A percentile compares a stretch with the other conserved stretches of the same genome.
Evolutionary conservation across 2,329 filamentous ascomycete genomes (phyloP).

Genomic region (Xylariaceae sp.): DNA sequence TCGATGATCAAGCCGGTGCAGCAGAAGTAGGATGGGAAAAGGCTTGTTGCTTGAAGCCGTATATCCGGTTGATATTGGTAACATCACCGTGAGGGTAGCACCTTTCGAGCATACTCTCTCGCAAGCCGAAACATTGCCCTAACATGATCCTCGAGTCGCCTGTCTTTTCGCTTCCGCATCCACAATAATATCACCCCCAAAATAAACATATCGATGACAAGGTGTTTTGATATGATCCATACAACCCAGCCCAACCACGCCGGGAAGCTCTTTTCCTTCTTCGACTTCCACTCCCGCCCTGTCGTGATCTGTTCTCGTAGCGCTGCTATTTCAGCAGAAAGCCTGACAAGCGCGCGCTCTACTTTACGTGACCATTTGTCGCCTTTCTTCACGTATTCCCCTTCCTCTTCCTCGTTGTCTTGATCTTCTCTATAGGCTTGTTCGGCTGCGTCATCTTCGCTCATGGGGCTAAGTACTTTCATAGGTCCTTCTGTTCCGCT

Average conservation of each 20-base stretch:
- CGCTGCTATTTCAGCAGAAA: constrained; percentile 90
- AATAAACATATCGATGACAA: constrained; percentile 66
- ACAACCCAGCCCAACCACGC: constrained; percentile 68
- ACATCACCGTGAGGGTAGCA: constrained; percentile 53
- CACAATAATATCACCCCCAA: constrained; percentile 64
- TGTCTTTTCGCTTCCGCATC: constrained; percentile 68
- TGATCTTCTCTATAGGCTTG: constrained; percentile 47
- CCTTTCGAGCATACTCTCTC: constrained; percentile 55
- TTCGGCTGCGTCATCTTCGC: constrained; percentile 71
- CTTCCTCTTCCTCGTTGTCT: constrained; percentile 35
- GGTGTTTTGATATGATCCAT: constrained; percentile 68
- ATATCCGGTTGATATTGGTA: too few species aligned
- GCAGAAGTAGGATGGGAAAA: too few species aligned
- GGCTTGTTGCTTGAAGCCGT: too few species aligned
- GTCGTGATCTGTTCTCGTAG: constrained; percentile 84
- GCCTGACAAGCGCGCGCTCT: constrained; percentile 78
- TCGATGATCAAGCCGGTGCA: too few species aligned
- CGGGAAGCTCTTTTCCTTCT: constrained; percentile 59
- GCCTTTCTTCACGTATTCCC: constrained; percentile 37
- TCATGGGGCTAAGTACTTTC: constrained; percentile 78
- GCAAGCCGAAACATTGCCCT: constrained; percentile 55
- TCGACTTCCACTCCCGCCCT: constrained; percentile 65
- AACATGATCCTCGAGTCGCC: constrained; percentile 69
- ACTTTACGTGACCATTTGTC: constrained; percentile 75
- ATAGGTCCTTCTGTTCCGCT: constrained; percentile 53